Base-by-base conservation (phyloP, 331 rosid genomes). In the Spiraea crenata region DNA sequence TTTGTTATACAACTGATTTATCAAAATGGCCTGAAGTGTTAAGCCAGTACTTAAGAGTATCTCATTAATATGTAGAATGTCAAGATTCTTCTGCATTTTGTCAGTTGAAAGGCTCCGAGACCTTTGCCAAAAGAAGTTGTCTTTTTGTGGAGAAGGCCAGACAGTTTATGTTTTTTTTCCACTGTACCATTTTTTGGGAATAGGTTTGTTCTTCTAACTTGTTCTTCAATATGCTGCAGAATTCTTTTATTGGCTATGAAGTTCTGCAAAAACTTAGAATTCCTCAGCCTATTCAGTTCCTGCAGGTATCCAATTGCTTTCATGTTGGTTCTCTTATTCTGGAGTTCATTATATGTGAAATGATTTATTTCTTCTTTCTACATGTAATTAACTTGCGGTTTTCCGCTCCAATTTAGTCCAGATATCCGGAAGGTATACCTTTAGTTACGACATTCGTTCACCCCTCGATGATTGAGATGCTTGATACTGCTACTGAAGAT, bases 371-470 rank as follows among this genome's bases (percentile, higher is more conserved):
- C 70, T 60, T 74, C 56, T 73, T 57, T 34, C 55, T 67, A 61
- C 74, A 58, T 81, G 84, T 89, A 72, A 81, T 84, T 77, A 76
- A 69, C 3, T 77, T 76, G 75, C 82, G 81, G 81, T 77, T 76
- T 65, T 80, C 66, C 61, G 69, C 80, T 79, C 81, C 82, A 95
- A 81, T 95, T 84, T 89, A 95, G 99, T 91, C 96, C 90, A 95
- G 96, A 81, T 91, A 95, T 86, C 96, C 96, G 46, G 96, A 95
- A 76, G 97, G 99, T 63, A 86, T 84, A 69, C 93, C 96, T 76
- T 82, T 95, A 57, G 88, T 82, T 74, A 83, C 95, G 63, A 84
- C 88, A 46, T 91, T 91, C 82, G 92, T 86, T 70, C 99, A 91
- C 76, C 96, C 92, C 19, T 95, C 98, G 41, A 76, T 95, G 82